phyloP scores from a whole-genome alignment of 2,329 filamentous ascomycete genomes.

The Hypoxylon sp. region DNA sequence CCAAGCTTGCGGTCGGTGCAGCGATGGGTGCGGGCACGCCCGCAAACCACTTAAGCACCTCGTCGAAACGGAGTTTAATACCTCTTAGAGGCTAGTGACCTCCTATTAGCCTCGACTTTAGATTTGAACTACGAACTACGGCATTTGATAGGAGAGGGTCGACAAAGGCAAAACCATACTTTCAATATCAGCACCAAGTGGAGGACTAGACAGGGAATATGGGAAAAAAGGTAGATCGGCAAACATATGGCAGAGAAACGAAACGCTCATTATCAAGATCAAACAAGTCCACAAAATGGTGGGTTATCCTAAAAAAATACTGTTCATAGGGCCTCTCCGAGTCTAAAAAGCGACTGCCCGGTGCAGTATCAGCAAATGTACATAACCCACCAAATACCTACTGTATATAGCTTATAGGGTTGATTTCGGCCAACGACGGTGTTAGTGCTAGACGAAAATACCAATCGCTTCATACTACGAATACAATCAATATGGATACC shows the following conservation, averaged over 20 bases:
- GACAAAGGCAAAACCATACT: background rate
- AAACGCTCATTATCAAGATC: constrained; percentile 26
- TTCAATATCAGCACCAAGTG: constrained; percentile 9
- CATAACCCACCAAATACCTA: constrained; percentile 32
- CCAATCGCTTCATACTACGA: constrained; percentile 31
- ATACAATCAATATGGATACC: constrained; percentile 6
- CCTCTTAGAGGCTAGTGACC: constrained; percentile 29
- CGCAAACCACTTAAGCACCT: constrained; percentile 48
- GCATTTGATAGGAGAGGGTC: constrained; percentile 14
- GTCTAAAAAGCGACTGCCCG: constrained; percentile 34
- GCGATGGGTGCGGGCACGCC: constrained; percentile 69
- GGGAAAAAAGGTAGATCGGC: constrained; percentile 23
- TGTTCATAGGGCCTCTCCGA: constrained; percentile 4
- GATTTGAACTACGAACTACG: constrained; percentile 19
- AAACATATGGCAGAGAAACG: constrained; percentile 12
- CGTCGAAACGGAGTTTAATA: constrained; percentile 24
- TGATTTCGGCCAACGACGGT: constrained; percentile 29
- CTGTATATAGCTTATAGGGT: constrained; percentile 25
- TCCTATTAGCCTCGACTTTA: constrained; percentile 19
- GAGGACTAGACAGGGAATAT: constrained; percentile 18
- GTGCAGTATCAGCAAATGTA: constrained; percentile 39
- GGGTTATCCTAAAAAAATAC: constrained; percentile 13
- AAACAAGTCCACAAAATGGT: constrained; percentile 17
- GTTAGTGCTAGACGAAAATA: constrained; percentile 30
- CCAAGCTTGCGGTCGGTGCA: constrained; percentile 70